A percentile compares a stretch with the other conserved stretches of the same genome.
phyloP scores from a whole-genome alignment of 306 rosid genomes.

The Fagus sylvatica region DNA sequence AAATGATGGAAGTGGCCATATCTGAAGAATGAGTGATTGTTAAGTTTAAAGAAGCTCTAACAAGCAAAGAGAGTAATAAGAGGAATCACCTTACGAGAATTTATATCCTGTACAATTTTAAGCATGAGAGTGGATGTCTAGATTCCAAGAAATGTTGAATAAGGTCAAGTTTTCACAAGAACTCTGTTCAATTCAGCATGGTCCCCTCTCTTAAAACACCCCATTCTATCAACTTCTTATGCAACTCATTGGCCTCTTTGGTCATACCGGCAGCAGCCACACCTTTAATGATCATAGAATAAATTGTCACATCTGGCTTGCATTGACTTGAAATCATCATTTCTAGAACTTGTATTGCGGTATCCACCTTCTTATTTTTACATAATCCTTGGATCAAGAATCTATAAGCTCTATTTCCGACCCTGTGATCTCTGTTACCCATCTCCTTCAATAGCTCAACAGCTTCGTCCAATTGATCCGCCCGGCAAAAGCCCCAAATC shows the following conservation, averaged over 20 bases:
- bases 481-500: conserved; percentile 60
- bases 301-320: conserved; percentile 54
- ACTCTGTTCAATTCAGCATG: conserved; percentile 31
- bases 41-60: neutral
- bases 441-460: conserved; percentile 49
- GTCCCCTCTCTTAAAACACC: conserved; percentile 45
- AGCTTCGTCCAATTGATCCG: conserved; percentile 59
- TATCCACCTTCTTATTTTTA: conserved; percentile 54
- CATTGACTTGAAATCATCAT: conserved; percentile 61
- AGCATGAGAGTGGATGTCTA: conserved; percentile 15
- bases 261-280: conserved; percentile 74
- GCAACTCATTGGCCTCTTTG: conserved; percentile 71
- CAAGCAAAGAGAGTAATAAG: conserved; percentile 18
- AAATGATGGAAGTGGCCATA: neutral
- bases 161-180: conserved; percentile 33
- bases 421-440: conserved; percentile 37
- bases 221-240: conserved; percentile 54
- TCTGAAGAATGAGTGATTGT: neutral
- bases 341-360: conserved; percentile 70
- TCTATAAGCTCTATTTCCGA: conserved; percentile 45
- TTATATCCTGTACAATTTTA: conserved; percentile 25
- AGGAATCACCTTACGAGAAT: conserved; percentile 25
- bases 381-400: conserved; percentile 69
- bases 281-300: conserved; percentile 55
- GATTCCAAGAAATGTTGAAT: conserved; percentile 15